Evolutionary conservation across 139 green algal species (phyloP), one percentile per base, ranked within the genome.

Genomic region (Closterium sp.): DNA sequence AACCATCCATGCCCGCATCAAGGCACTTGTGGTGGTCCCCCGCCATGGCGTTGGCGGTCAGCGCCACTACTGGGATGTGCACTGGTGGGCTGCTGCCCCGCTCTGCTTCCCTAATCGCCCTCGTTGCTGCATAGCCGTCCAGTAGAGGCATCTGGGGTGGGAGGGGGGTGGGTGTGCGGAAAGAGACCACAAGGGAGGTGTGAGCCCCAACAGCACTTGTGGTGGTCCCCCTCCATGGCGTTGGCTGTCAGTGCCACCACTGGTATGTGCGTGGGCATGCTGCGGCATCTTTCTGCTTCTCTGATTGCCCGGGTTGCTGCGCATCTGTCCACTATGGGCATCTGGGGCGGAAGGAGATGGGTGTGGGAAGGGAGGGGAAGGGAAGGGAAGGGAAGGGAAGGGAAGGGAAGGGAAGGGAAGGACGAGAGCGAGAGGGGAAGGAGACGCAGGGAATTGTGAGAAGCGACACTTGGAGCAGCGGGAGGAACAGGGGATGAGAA

Each of bases 221-320:
- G 95, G 7, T 96, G 90, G 94, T 98, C 97, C 30, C 91, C 92
- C 8, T 21, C n/a, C 87, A 93, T 94, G 0, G 96, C 96, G 87
- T 98, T 97, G 55, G 97, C 97, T 6, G 97, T 98, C 95, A 98
- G 97, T 12, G 97, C 97, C 38, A 99, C 93, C 88, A 99, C 98
- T 10, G 97, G 97, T 84, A 97, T 87, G 1, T n/a, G 92, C 28
- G 33, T n/a, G n/a, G n/a, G n/a, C n/a, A n/a, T n/a, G n/a, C n/a
- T n/a, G n/a, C n/a, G n/a, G n/a, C n/a, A n/a, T n/a, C 38, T 76
- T 19, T 76, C 55, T 19, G 25, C 55, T 19, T 76, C 55, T 76
- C 55, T 76, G 12, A 76, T 76, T 28, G 55, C 55, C 55, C 55
- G 55, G 16, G 55, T 76, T 76, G 55, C 55, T 28, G 55, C 55